phyloP scores from a whole-genome alignment of 345 rosid genomes.

The Murraya paniculata region DNA sequence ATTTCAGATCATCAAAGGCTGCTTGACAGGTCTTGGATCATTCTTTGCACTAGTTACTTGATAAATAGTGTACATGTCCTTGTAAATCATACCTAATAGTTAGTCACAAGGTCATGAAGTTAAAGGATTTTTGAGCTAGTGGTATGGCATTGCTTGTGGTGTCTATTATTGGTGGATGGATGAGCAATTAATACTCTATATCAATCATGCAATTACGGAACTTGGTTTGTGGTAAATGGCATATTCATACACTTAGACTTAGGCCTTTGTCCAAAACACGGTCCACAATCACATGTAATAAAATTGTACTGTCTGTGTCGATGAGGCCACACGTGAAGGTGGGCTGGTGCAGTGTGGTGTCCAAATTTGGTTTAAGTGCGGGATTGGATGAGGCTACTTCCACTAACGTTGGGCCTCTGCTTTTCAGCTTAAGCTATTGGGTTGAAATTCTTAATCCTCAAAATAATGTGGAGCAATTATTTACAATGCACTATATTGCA shows the following conservation, averaged over 20 bases:
- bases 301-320: background rate
- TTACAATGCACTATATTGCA: background rate
- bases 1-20: conserved; percentile 68
- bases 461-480: background rate
- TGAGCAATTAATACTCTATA: background rate
- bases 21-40: conserved; percentile 43
- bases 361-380: background rate
- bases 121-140: background rate
- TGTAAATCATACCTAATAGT: background rate
- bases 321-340: too few relatives aligned
- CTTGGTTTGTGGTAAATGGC: background rate
- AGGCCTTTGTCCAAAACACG: background rate
- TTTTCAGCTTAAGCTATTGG: background rate
- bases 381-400: background rate
- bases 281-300: background rate
- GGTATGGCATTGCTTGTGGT: background rate
- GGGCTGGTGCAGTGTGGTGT: background rate
- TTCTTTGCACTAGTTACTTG: background rate
- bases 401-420: background rate
- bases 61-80: background rate
- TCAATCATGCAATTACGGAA: background rate
- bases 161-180: background rate
- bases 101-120: background rate
- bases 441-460: background rate
- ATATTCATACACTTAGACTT: too few relatives aligned